These are phyloP conservation scores for Cladophialophora bantiana DNA, from an alignment of 2,329 filamentous ascomycete genomes.

Conservation along the genomic window DNA sequence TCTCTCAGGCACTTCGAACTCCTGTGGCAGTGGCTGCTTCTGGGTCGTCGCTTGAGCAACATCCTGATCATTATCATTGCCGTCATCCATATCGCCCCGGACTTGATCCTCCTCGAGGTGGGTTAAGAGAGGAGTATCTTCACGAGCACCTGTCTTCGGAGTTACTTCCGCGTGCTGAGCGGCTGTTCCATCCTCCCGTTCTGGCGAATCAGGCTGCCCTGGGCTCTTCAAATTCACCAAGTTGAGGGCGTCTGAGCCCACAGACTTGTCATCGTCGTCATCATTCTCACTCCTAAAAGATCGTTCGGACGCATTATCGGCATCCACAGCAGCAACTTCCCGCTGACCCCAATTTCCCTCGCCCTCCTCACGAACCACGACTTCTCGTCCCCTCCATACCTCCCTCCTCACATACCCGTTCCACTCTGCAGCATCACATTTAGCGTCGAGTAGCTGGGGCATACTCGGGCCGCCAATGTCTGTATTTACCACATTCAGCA, in stretches of 20 bases:
- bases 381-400: slow-evolving; percentile 33
- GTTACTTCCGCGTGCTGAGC: neutral
- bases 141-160: neutral
- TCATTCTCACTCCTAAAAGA: slow-evolving; percentile 24
- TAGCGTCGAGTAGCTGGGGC: slow-evolving; percentile 38
- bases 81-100: neutral
- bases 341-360: neutral
- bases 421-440: slow-evolving; percentile 35
- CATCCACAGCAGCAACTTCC: neutral
- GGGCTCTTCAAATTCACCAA: neutral
- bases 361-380: slow-evolving; percentile 30
- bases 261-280: slow-evolving; percentile 20
- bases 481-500: slow-evolving; percentile 41
- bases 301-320: slow-evolving; percentile 29
- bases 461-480: slow-evolving; percentile 41
- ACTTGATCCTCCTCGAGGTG: neutral
- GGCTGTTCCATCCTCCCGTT: neutral
- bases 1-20: slow-evolving; percentile 19
- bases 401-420: slow-evolving; percentile 29
- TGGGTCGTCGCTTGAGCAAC: neutral
- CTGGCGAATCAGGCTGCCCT: neutral
- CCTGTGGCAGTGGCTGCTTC: neutral
- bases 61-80: neutral
- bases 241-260: slow-evolving; percentile 13
- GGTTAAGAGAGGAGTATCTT: neutral